phyloP scores from a whole-genome alignment of 208 protist genomes.

The Trypanosoma melophagium region DNA sequence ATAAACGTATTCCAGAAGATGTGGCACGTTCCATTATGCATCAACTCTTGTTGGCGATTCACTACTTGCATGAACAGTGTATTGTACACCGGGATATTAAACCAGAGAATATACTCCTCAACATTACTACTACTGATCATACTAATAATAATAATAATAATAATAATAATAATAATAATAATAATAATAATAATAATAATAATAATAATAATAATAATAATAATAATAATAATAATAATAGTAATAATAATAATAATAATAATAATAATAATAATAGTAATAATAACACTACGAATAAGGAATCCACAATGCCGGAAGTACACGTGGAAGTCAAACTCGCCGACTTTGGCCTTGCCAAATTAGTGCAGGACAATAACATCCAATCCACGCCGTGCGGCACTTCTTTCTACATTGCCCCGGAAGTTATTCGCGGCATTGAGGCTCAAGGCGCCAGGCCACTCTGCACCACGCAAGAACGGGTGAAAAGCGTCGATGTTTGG shows the following conservation, averaged over 20 bases:
- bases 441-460: constrained; percentile 77
- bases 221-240: not conserved
- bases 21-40: constrained; percentile 71
- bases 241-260: not conserved
- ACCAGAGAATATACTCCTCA: constrained; percentile 88
- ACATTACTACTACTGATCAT: too few relatives aligned
- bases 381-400: constrained; percentile 83
- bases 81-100: constrained; percentile 90
- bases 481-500: constrained; percentile 91
- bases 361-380: constrained; percentile 83
- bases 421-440: constrained; percentile 87
- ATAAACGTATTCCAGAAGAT: constrained; percentile 65
- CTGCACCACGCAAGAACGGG: constrained; percentile 68
- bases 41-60: constrained; percentile 59
- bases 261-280: not conserved
- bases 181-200: not conserved
- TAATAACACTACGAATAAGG: not conserved
- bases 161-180: constrained; percentile 10
- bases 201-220: not conserved
- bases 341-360: constrained; percentile 90
- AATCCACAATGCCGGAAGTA: too few relatives aligned
- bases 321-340: constrained; percentile 79
- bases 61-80: constrained; percentile 79
- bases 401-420: constrained; percentile 89
- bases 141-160: too few relatives aligned